Evolutionary conservation across 495 filamentous ascomycete genomes (phyloP).

Genomic region (Daldinia grandis): DNA sequence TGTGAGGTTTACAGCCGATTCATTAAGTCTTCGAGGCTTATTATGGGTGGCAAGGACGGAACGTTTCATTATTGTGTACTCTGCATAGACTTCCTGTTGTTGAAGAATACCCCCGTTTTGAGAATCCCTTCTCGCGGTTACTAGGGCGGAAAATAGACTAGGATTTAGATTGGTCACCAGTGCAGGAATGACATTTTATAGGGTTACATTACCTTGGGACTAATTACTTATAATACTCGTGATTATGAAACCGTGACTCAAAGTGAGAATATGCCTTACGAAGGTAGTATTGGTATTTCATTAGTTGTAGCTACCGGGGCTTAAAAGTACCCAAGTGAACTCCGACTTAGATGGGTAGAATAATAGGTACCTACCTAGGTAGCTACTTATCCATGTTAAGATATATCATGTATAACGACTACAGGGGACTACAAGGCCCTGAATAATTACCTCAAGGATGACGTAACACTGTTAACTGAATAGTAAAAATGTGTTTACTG

Average conservation of each 20-base stretch:
- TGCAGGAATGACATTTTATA: not conserved
- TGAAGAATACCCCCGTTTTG: conserved; percentile 23
- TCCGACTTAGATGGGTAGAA: too few relatives aligned
- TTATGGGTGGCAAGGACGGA: not conserved
- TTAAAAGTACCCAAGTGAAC: too few relatives aligned
- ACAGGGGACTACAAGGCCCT: too few relatives aligned
- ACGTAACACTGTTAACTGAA: not conserved
- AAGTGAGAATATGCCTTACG: too few relatives aligned
- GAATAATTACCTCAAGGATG: not conserved
- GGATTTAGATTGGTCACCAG: conserved; percentile 16
- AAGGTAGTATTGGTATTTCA: too few relatives aligned
- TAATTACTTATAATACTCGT: not conserved
- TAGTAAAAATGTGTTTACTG: not conserved
- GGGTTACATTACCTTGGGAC: not conserved
- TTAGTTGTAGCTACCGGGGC: too few relatives aligned
- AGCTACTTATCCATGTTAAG: too few relatives aligned
- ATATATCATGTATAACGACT: too few relatives aligned
- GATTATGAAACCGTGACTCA: not conserved
- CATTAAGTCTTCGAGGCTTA: not conserved
- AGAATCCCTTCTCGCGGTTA: not conserved
- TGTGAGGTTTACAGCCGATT: conserved; percentile 36
- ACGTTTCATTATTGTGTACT: conserved; percentile 15
- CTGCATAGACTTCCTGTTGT: conserved; percentile 21
- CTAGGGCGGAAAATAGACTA: not conserved
- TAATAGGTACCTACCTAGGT: too few relatives aligned